These are phyloP conservation scores for Luffa aegyptiaca DNA, from an alignment of 306 rosid genomes.

Conservation along the genomic window DNA sequence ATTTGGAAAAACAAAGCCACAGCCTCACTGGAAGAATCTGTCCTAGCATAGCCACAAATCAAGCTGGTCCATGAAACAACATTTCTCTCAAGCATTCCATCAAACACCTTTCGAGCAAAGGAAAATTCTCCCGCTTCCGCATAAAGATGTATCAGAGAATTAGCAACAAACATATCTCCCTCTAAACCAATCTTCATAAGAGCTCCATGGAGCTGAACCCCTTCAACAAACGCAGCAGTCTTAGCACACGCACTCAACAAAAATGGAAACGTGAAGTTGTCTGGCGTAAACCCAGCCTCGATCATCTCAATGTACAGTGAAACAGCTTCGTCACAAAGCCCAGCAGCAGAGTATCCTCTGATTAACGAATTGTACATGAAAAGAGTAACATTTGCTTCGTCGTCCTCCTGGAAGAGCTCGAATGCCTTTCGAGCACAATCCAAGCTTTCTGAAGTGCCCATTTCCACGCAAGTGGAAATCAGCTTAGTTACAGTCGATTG, in stretches of 20 bases:
- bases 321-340: conserved; percentile 41
- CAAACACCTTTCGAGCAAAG: conserved; percentile 53
- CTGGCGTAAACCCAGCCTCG: conserved; percentile 42
- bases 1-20: conserved; percentile 61
- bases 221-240: conserved; percentile 36
- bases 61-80: conserved; percentile 85
- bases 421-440: conserved; percentile 36
- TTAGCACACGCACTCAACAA: conserved; percentile 52
- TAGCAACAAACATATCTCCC: conserved; percentile 41
- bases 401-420: conserved; percentile 22
- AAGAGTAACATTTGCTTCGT: conserved; percentile 13
- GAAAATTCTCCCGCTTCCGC: conserved; percentile 40
- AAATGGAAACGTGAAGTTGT: conserved; percentile 62
- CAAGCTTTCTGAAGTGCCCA: conserved; percentile 51
- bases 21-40: conserved; percentile 36
- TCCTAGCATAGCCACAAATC: conserved; percentile 63
- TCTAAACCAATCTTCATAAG: conserved; percentile 54
- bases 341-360: conserved; percentile 55
- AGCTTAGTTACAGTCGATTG: conserved; percentile 31
- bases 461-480: conserved; percentile 28
- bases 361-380: conserved; percentile 46
- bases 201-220: conserved; percentile 56
- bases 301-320: conserved; percentile 35
- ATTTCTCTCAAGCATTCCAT: conserved; percentile 56
- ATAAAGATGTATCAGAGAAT: conserved; percentile 61